Percentiles rank a stretch among this genome's conserved stretches.
phyloP scores from a whole-genome alignment of 2,329 filamentous ascomycete species.

The Zymoseptoria crescenta region DNA sequence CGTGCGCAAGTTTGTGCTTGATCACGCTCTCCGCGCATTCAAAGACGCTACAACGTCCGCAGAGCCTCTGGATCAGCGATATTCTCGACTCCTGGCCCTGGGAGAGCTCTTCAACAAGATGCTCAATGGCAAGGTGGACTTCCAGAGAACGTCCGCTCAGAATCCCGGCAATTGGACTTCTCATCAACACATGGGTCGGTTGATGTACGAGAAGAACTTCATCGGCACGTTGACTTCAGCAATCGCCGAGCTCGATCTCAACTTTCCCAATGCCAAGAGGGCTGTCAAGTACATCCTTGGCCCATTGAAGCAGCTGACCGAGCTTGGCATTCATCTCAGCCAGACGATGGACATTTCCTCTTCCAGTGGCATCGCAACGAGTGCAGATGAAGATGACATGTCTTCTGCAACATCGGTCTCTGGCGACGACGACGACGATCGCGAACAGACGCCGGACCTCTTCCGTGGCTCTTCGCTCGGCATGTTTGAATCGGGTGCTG shows the following conservation, averaged over 20 bases:
- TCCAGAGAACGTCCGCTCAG: constrained; percentile 29
- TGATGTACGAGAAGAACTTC: constrained; percentile 99
- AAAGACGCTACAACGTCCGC: constrained; percentile 74
- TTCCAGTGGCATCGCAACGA: constrained; percentile 52
- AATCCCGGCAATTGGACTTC: constrained; percentile 37
- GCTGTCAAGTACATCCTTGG: constrained; percentile 94
- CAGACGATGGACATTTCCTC: constrained; percentile 65
- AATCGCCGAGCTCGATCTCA: constrained; percentile 90
- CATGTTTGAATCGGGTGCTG: constrained; percentile 79
- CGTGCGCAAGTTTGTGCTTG: constrained; percentile 88
- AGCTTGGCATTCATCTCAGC: constrained; percentile 78
- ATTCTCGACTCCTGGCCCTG: constrained; percentile 76
- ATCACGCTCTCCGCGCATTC: constrained; percentile 85
- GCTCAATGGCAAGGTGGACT: constrained; percentile 69
- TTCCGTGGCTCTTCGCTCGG: constrained; percentile 94
- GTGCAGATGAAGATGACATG: constrained; percentile 73
- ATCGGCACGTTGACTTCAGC: constrained; percentile 81
- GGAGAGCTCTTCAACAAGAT: constrained; percentile 90
- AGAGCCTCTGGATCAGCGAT: constrained; percentile 76
- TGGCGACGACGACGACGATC: constrained; percentile 51
- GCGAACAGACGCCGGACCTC: constrained; percentile 91
- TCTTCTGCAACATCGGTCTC: constrained; percentile 82
- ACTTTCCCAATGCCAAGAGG: constrained; percentile 85
- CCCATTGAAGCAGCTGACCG: constrained; percentile 78
- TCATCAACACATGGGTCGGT: constrained; percentile 75